These are phyloP conservation scores for Pseudotulostoma volvatum DNA, from an alignment of 495 filamentous ascomycete genomes.

Conservation along the genomic window DNA sequence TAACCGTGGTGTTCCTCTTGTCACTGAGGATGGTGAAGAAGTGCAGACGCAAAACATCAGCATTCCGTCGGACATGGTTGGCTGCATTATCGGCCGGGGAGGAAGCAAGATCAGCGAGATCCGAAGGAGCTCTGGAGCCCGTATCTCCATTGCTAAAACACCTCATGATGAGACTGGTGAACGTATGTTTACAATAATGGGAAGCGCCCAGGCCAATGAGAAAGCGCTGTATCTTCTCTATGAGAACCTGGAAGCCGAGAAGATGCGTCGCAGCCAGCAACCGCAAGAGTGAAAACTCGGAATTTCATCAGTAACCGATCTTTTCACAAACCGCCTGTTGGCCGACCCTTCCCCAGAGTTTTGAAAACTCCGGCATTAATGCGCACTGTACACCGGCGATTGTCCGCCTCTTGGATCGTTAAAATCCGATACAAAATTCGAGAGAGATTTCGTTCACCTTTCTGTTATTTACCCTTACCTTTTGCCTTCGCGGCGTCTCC, in stretches of 20 bases:
- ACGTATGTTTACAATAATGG: conserved; percentile 99
- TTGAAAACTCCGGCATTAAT: too few species aligned
- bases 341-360: too few species aligned
- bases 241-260: conserved; percentile 97
- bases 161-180: conserved; percentile 95
- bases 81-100: conserved; percentile 90
- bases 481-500: background rate
- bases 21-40: conserved; percentile 91
- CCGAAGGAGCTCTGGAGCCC: conserved; percentile 82
- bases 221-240: conserved; percentile 91
- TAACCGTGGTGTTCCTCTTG: conserved; percentile 55
- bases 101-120: conserved; percentile 98
- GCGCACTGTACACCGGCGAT: too few species aligned
- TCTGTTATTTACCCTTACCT: too few species aligned
- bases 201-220: conserved; percentile 78
- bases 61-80: conserved; percentile 98
- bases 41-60: conserved; percentile 98
- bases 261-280: conserved; percentile 78
- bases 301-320: too few species aligned
- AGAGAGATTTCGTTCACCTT: too few species aligned
- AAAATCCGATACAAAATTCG: too few species aligned
- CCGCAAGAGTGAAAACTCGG: conserved; percentile 55
- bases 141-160: conserved; percentile 96
- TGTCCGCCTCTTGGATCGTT: too few species aligned
- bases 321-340: too few species aligned